phyloP scores from a whole-genome alignment of 2,329 filamentous ascomycete genomes.

The Epicoccum sorghinum region DNA sequence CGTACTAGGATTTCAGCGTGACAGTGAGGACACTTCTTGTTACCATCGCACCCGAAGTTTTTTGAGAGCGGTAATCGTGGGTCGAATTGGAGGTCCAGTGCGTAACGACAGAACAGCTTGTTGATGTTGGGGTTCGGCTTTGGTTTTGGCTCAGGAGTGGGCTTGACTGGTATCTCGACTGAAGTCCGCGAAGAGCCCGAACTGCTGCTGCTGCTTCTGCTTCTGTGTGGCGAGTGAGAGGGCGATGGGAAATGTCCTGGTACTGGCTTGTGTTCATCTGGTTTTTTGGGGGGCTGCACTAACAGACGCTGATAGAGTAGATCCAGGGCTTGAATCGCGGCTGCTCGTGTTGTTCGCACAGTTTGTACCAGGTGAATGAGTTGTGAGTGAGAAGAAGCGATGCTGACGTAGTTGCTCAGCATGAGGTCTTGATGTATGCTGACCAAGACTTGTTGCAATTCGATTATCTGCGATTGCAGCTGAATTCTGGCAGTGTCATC shows the following conservation, averaged over 20 bases:
- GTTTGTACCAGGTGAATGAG: conserved; percentile 36
- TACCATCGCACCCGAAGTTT: conserved; percentile 30
- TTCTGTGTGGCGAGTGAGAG: not conserved
- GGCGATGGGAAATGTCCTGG: conserved; percentile 28
- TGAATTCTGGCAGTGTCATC: conserved; percentile 41
- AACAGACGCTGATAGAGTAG: conserved; percentile 40
- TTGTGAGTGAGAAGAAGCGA: conserved; percentile 35
- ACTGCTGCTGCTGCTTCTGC: conserved; percentile 13
- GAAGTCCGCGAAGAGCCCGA: not conserved
- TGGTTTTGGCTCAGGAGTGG: conserved; percentile 5
- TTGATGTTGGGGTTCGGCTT: conserved; percentile 7
- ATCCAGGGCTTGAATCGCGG: conserved; percentile 36
- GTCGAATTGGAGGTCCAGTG: conserved; percentile 36
- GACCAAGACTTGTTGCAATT: conserved; percentile 38
- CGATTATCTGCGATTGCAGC: conserved; percentile 42
- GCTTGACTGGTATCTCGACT: not conserved
- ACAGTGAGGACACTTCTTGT: conserved; percentile 39
- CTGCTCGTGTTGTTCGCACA: conserved; percentile 32
- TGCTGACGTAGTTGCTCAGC: conserved; percentile 28
- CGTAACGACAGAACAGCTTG: conserved; percentile 41
- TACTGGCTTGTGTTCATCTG: conserved; percentile 16
- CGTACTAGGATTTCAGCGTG: conserved; percentile 25
- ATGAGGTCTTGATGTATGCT: conserved; percentile 37
- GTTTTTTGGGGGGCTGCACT: conserved; percentile 2
- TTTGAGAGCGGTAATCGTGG: conserved; percentile 28